Base-by-base conservation (phyloP, 495 filamentous ascomycete genomes). In the Xylaria bambusicola region DNA sequence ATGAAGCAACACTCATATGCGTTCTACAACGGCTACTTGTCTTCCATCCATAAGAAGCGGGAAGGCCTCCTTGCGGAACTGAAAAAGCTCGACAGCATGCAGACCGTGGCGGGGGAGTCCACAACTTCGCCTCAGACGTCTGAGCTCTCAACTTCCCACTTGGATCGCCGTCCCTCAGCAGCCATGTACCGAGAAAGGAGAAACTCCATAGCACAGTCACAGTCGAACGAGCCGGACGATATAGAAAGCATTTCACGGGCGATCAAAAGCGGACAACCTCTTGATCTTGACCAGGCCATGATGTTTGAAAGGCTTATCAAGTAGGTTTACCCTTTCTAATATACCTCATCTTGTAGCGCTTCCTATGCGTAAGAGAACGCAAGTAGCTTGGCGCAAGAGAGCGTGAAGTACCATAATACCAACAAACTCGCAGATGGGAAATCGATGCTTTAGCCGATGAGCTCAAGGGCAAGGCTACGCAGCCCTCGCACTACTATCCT, bases 1-100 rank as follows among this genome's bases (percentile, higher is more conserved):
- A 91, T 92, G 88, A 92, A 92, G 71, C 86, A 88, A 66, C 88
- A 91, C 66, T 88, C 84, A 49, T 91, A 88, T 66, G 81, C 84
- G 2, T 88, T 88, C 58, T 91, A 89, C 68, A 92, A 91, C 64
- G 88, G 88, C 5, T 80, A 91, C 61, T 73, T 92, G 27, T 88
- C 86, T 6, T 78, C 82, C 42, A 74, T 82, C 5, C 83, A 83
- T 58, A 78, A 78, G 49, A 78, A 78, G 49, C 69, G 80, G 26
- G 55, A 61, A 54, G 47, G 46, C 12, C 59, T 79, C 55, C 62
- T 73, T 10, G 50, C 56, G 13, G 73, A 58, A 40, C 49, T 77
- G 52, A 75, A 74, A 56, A 58, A 69, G 59, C 65, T 79, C 12
- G 73, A 77, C 21, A 46, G 49, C 13, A 56, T 70, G 13, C 60